Evolutionary conservation across 2,329 filamentous ascomycete genomes (phyloP).

Genomic region (Chaetoscypha palmicola): DNA sequence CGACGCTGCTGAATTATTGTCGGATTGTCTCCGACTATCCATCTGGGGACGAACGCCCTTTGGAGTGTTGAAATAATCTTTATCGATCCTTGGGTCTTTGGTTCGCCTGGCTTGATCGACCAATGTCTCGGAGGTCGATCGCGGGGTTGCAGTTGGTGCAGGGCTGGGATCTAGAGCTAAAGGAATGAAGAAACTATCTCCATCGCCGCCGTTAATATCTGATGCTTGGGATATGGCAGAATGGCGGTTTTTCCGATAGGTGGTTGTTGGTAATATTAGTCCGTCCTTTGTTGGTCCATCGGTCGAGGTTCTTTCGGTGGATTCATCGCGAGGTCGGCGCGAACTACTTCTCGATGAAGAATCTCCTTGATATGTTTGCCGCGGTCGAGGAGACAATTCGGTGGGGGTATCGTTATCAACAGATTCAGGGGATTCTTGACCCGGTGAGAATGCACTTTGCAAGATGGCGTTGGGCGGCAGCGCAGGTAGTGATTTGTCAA

Average conservation of each 20-base stretch:
- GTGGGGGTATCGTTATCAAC: conserved; percentile 60
- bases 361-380: conserved; percentile 45
- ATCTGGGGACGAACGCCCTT: conserved; percentile 39
- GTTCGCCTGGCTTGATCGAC: conserved; percentile 37
- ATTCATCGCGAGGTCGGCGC: conserved; percentile 38
- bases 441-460: conserved; percentile 52
- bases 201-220: conserved; percentile 36
- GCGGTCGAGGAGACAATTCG: conserved; percentile 60
- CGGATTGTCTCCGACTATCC: conserved; percentile 26
- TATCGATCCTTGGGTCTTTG: conserved; percentile 32
- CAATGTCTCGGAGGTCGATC: conserved; percentile 43
- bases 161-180: conserved; percentile 67
- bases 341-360: conserved; percentile 49
- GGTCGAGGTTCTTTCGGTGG: conserved; percentile 45
- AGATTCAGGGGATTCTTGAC: conserved; percentile 49
- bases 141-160: conserved; percentile 43
- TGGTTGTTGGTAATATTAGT: conserved; percentile 65
- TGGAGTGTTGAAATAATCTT: conserved; percentile 51
- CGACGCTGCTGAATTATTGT: conserved; percentile 44
- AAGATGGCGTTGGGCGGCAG: conserved; percentile 70
- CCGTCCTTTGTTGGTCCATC: conserved; percentile 45
- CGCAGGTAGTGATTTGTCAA: conserved; percentile 89
- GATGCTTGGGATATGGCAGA: conserved; percentile 56
- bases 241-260: conserved; percentile 71
- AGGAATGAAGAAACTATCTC: conserved; percentile 63